A percentile compares a stretch with the other conserved stretches of the same genome.
Conservation (phyloP, 2,329 filamentous ascomycete genomes). For the Xylariaceae sp. region DNA sequence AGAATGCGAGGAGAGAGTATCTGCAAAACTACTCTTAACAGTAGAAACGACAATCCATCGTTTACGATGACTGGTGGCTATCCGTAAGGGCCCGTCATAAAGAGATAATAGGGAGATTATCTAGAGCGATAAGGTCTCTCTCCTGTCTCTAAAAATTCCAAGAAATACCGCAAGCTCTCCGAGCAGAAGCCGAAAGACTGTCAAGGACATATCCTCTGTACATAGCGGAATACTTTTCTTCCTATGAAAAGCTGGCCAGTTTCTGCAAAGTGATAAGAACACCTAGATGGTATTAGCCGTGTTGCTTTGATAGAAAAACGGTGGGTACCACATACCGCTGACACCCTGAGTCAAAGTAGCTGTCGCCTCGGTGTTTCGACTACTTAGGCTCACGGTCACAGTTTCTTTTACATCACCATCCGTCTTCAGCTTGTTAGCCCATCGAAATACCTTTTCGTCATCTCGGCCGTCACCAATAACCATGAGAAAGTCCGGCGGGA, state of each 20-base stretch:
- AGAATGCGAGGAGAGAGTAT: too few species aligned
- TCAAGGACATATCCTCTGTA: slow-evolving; percentile 21
- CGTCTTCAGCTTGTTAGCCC: slow-evolving; percentile 80
- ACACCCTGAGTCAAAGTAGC: slow-evolving; percentile 89
- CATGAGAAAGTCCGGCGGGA: slow-evolving; percentile 81
- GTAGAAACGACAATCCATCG: too few species aligned
- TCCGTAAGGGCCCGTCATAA: too few species aligned
- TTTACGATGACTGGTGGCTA: too few species aligned
- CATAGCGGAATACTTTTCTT: slow-evolving; percentile 24
- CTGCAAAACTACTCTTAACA: too few species aligned
- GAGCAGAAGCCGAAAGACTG: slow-evolving; percentile 25
- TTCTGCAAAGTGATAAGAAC: slow-evolving; percentile 60
- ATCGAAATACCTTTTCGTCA: slow-evolving; percentile 91
- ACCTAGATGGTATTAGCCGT: slow-evolving; percentile 41
- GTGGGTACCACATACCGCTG: slow-evolving; percentile 72
- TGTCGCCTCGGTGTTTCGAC: slow-evolving; percentile 84
- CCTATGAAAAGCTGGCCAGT: slow-evolving; percentile 50
- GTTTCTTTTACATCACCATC: slow-evolving; percentile 69
- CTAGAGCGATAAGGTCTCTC: too few species aligned
- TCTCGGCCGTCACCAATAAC: slow-evolving; percentile 90
- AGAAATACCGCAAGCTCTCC: slow-evolving; percentile 2
- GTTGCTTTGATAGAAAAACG: not conserved
- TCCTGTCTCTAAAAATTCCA: too few species aligned
- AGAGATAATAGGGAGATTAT: too few species aligned
- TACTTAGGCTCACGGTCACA: slow-evolving; percentile 85